phyloP scores from a whole-genome alignment of 225 moss, liverwort and hornwort genomes.

The Rhytidiadelphus loreus region DNA sequence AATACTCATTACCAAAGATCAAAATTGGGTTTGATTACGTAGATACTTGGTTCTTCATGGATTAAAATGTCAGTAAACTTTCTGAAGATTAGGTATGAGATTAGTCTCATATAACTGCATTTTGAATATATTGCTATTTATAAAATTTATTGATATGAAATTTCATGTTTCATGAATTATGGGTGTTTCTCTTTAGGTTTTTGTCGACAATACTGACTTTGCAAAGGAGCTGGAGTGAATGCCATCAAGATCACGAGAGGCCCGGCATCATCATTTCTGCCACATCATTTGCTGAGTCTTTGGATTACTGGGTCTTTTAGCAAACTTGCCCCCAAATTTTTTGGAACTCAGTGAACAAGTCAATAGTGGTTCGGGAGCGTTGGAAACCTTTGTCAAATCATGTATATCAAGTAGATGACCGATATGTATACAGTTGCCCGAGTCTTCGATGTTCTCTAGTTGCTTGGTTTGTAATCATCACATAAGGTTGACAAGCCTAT shows the following conservation, averaged over 20 bases:
- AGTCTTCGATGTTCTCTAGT: background rate
- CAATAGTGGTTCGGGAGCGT: background rate
- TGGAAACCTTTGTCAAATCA: conserved; percentile 12
- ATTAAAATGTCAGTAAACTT: background rate
- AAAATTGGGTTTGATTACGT: background rate
- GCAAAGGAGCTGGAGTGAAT: conserved; percentile 71
- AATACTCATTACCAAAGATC: background rate
- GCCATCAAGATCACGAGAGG: background rate
- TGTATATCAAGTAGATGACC: conserved; percentile 2
- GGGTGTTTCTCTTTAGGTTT: conserved; percentile 41
- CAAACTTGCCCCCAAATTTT: background rate
- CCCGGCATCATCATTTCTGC: background rate
- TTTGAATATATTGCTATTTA: background rate
- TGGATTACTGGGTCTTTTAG: background rate
- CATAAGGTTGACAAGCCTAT: too few species aligned
- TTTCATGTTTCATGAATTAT: background rate
- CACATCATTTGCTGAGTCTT: background rate
- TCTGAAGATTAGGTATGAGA: background rate
- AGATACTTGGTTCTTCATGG: background rate
- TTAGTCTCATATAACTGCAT: background rate
- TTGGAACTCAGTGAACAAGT: background rate
- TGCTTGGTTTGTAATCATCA: background rate
- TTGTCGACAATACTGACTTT: conserved; percentile 86
- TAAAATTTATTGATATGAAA: too few species aligned
- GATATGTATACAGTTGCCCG: background rate